These are phyloP conservation scores for Hericium coralloides DNA, from an alignment of 768 basidiomycete genomes.

Conservation along the genomic window DNA sequence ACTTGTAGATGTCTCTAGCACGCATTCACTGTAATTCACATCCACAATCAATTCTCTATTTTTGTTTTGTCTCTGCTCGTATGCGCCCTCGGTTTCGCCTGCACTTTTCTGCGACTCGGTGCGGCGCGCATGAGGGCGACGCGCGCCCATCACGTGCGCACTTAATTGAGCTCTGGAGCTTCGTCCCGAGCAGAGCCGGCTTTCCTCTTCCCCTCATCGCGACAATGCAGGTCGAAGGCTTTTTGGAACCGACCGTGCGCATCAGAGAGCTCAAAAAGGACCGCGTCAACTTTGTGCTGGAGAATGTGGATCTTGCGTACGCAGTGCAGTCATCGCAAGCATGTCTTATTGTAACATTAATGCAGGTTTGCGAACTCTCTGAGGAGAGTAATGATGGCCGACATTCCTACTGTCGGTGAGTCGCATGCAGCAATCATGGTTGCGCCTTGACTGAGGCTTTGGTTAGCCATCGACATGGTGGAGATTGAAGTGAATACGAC, in stretches of 20 bases:
- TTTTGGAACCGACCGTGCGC: conserved; percentile 59
- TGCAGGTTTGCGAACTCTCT: conserved; percentile 91
- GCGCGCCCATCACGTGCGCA: background rate
- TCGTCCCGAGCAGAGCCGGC: background rate
- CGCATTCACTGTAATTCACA: background rate
- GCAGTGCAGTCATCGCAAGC: conserved; percentile 19
- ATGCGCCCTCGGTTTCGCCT: background rate
- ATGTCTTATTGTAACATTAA: conserved; percentile 9
- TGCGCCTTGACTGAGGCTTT: background rate
- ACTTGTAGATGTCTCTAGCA: background rate
- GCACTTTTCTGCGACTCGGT: background rate
- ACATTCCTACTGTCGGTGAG: conserved; percentile 92
- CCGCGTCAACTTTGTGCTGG: conserved; percentile 83
- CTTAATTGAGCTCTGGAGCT: background rate
- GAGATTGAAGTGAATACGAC: conserved; percentile 87
- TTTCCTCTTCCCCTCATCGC: background rate
- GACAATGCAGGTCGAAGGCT: conserved; percentile 27
- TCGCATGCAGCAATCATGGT: conserved; percentile 5
- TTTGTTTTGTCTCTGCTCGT: background rate
- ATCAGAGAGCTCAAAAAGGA: conserved; percentile 83
- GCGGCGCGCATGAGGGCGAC: background rate
- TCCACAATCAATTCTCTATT: background rate
- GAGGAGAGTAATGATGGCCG: conserved; percentile 90
- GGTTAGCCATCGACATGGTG: conserved; percentile 90
- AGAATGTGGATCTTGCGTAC: conserved; percentile 94